These are phyloP conservation scores for Xylariales sp. DNA, from an alignment of 2,329 filamentous ascomycete species.

Conservation along the genomic window DNA sequence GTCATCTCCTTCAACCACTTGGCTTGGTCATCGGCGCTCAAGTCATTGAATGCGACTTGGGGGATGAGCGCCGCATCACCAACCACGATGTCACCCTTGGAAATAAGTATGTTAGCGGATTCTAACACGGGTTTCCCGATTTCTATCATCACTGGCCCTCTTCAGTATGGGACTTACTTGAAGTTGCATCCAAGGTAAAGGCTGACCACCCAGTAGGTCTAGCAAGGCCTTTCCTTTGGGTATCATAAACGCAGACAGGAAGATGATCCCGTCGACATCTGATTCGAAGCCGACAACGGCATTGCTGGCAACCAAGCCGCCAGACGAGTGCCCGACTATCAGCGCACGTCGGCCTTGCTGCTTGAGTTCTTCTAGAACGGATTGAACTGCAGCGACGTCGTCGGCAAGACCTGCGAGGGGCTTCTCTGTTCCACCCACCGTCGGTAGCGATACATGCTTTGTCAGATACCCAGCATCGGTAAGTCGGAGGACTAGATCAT, in stretches of 20 bases:
- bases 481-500: constrained; percentile 1
- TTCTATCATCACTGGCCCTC: background rate
- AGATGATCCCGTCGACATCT: constrained; percentile 8
- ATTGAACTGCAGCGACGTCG: constrained; percentile 7
- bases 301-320: constrained; percentile 8
- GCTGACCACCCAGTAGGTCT: constrained; percentile 10
- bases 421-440: constrained; percentile 3
- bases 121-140: no score
- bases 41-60: constrained; percentile 10
- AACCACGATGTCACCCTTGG: constrained; percentile 10
- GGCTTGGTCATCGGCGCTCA: constrained; percentile 4
- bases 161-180: constrained; percentile 5
- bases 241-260: constrained; percentile 7
- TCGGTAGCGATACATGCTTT: constrained; percentile 2
- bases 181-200: constrained; percentile 11
- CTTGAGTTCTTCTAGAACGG: background rate
- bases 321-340: constrained; percentile 6
- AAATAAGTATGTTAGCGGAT: no score
- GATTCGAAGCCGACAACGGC: background rate
- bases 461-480: constrained; percentile 4
- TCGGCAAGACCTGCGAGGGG: constrained; percentile 6
- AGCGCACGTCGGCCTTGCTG: constrained; percentile 1
- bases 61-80: constrained; percentile 7
- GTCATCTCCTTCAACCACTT: constrained; percentile 11
- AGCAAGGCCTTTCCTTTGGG: constrained; percentile 7